phyloP scores from a whole-genome alignment of 2,329 filamentous ascomycete species.

The Cadophora gregata region DNA sequence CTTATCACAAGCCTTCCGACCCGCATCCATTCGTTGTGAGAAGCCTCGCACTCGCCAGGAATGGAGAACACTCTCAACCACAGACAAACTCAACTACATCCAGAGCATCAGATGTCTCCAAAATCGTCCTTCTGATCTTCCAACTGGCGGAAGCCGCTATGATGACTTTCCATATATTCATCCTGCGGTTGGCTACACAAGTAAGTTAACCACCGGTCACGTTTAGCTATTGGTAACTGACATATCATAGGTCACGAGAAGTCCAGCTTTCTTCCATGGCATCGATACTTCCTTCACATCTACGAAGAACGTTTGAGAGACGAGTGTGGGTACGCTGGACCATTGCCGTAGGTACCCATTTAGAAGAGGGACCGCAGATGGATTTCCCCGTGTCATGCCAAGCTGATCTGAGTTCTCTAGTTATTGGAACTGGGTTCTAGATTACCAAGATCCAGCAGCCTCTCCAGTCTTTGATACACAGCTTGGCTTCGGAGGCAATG shows the following conservation, averaged over 20 bases:
- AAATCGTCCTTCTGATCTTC: not conserved
- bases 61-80: not conserved
- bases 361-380: no score
- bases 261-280: not conserved
- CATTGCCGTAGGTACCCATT: not conserved
- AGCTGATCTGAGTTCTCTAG: not conserved
- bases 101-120: not conserved
- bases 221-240: no score
- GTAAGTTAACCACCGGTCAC: not conserved
- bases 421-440: not conserved
- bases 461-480: not conserved
- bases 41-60: not conserved
- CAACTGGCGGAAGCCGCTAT: not conserved
- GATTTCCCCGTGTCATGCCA: not conserved
- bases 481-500: not conserved
- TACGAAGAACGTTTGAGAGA: not conserved
- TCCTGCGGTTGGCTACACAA: not conserved
- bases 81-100: not conserved
- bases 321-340: not conserved
- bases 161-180: not conserved
- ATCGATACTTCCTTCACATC: not conserved
- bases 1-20: not conserved
- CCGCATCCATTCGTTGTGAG: not conserved
- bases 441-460: not conserved
- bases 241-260: not conserved